A percentile compares a stretch with the other conserved stretches of the same genome.
phyloP scores from a whole-genome alignment of 345 rosid genomes.

The Hypericum perforatum region DNA sequence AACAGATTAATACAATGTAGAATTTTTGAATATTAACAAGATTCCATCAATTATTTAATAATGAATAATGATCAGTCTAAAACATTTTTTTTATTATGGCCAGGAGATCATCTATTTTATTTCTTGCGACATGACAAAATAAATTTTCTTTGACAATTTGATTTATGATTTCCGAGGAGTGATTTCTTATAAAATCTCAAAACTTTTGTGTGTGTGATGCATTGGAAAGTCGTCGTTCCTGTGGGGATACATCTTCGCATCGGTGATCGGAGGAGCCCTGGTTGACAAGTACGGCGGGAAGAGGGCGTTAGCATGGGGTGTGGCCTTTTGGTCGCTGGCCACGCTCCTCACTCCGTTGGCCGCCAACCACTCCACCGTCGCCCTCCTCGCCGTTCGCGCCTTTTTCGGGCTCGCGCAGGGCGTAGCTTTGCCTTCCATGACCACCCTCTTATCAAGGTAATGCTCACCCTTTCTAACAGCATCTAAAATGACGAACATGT shows the following conservation, averaged over 20 bases:
- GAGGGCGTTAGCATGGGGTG: conserved; percentile 77
- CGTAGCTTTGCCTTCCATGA: conserved; percentile 86
- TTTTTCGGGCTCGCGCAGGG: conserved; percentile 95
- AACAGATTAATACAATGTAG: no score
- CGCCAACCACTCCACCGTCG: conserved; percentile 66
- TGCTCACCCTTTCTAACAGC: neutral
- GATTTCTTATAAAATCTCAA: no score
- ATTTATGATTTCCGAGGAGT: no score
- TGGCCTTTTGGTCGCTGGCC: conserved; percentile 79
- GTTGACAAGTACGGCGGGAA: conserved; percentile 91
- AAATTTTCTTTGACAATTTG: no score
- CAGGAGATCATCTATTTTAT: no score
- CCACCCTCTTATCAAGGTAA: conserved; percentile 71
- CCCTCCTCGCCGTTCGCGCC: conserved; percentile 58
- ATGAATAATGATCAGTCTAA: no score
- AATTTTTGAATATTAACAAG: no score
- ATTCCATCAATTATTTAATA: no score
- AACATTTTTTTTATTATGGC: no score
- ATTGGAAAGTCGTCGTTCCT: conserved; percentile 66
- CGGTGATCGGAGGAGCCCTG: conserved; percentile 74
- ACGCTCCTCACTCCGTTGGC: conserved; percentile 90
- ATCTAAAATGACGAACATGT: no score
- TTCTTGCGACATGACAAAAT: no score
- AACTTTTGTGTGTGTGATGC: neutral
- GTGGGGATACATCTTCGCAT: conserved; percentile 94